Base-by-base conservation (phyloP, 2,329 filamentous ascomycete species). In the Fusarium sp. region DNA sequence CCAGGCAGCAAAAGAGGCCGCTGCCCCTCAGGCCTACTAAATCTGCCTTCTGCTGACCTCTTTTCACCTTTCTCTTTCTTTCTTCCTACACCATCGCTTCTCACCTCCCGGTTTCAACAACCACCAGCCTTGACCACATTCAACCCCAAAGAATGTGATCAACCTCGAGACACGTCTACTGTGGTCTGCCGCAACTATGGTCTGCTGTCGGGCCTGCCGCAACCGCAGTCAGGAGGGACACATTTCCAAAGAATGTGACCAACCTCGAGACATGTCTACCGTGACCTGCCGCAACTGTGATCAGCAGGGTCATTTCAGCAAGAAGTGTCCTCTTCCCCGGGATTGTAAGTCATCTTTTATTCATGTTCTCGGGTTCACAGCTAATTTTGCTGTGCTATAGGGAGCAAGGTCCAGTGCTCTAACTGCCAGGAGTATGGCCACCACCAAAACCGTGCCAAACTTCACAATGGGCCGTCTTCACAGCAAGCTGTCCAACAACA, bases 151-250 rank as follows among this genome's bases (percentile, higher is more conserved):
- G 27, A 5, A 28, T 28, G 11, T 12, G 11, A 12, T 11, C 27
- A 6, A 28, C 27, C 27, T 28, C 27, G 11, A 12, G 27, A 28
- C 11, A 12, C 2, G 4, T 12, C 27, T 28, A 11, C 21, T 21
- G 20, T 21, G 3, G 4, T 4, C 20, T 21, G 20, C 4, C 21
- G 21, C 21, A 21, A 28, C 27, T 11, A 12, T 28, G 10, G 11
- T 2, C 59, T 85, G 85, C 76, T 82, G 83, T 68, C 76, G 84
- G 76, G 82, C 78, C 28, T 89, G 87, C 76, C 83, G 84, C 73
- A 92, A 92, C 79, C 92, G 90, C 70, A 89, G 88, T 21, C 78
- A 86, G 42, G 86, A 89, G 55, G 90, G 89, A 7, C 89, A 92
- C 66, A 81, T 83, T 45, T 78, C 82, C 66, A 82, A 81, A 20